Evolutionary conservation across 257 asterid genomes (phyloP).

Genomic region (Mitragyna speciosa): DNA sequence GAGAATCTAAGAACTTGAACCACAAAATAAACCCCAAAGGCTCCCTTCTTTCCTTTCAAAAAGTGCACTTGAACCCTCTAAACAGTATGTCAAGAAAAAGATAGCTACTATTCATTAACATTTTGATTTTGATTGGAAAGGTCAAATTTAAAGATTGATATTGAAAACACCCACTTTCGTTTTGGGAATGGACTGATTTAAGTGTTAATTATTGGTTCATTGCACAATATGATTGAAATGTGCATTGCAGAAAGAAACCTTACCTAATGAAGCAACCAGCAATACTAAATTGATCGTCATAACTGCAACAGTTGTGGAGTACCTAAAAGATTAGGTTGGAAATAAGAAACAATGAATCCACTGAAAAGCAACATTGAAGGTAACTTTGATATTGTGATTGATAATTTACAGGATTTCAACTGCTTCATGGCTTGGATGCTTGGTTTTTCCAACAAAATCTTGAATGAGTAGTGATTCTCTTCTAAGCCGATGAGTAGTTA

Average conservation of each 20-base stretch:
- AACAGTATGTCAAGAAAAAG: background rate
- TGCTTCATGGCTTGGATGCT: conserved; percentile 35
- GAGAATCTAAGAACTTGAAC: background rate
- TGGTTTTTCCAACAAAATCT: conserved; percentile 27
- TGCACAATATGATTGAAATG: background rate
- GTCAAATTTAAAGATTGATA: background rate
- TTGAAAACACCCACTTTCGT: background rate
- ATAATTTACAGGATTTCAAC: conserved; percentile 37
- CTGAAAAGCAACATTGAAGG: background rate
- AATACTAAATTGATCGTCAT: conserved; percentile 38
- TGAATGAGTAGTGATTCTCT: conserved; percentile 35
- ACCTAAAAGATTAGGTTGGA: conserved; percentile 27
- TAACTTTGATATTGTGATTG: background rate
- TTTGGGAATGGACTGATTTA: background rate
- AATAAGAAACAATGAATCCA: background rate
- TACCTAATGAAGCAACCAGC: conserved; percentile 51
- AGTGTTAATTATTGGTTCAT: background rate
- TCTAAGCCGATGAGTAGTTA: conserved; percentile 34
- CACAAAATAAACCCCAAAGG: background rate
- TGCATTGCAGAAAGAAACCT: conserved; percentile 19
- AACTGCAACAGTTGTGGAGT: conserved; percentile 40
- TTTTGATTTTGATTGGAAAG: background rate
- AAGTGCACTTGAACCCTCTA: background rate
- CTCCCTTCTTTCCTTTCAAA: too few species aligned
- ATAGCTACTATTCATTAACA: background rate